These are phyloP conservation scores for Starmerella scarabaei DNA, from an alignment of 805 yeast species.

Conservation along the genomic window DNA sequence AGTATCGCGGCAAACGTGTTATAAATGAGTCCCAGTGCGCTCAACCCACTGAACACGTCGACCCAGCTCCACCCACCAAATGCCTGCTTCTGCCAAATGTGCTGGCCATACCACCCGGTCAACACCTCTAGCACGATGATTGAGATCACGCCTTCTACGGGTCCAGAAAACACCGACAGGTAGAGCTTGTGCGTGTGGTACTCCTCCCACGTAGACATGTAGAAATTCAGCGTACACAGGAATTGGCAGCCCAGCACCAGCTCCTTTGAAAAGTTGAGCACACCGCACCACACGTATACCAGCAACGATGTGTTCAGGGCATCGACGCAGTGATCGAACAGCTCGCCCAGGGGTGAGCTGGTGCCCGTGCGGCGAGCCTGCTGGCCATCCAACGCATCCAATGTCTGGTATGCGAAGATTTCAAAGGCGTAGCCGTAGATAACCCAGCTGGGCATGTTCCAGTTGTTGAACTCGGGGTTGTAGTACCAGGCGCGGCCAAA, in stretches of 20 bases:
- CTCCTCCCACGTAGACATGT: slow-evolving; percentile 90
- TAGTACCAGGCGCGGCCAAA: slow-evolving; percentile 51
- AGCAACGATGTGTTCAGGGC: slow-evolving; percentile 71
- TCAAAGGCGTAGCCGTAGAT: slow-evolving; percentile 69
- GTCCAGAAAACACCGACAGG: slow-evolving; percentile 74
- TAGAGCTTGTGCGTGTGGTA: slow-evolving; percentile 76
- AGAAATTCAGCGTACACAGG: slow-evolving; percentile 45
- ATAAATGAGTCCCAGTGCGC: slow-evolving; percentile 33
- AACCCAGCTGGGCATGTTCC: slow-evolving; percentile 58
- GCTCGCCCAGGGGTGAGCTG: slow-evolving; percentile 85
- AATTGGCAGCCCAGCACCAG: slow-evolving; percentile 21
- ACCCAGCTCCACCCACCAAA: slow-evolving; percentile 31
- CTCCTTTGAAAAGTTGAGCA: slow-evolving; percentile 66
- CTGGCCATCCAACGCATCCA: slow-evolving; percentile 91
- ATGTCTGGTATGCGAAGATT: slow-evolving; percentile 80
- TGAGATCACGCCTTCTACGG: slow-evolving; percentile 82
- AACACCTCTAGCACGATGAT: slow-evolving; percentile 40
- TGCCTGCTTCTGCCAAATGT: slow-evolving; percentile 41
- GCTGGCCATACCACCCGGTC: slow-evolving; percentile 62
- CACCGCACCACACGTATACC: slow-evolving; percentile 58
- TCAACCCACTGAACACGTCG: neutral
- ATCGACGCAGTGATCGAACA: slow-evolving; percentile 81
- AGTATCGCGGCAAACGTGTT: slow-evolving; percentile 52
- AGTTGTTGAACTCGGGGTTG: slow-evolving; percentile 50
- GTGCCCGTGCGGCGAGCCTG: slow-evolving; percentile 95